These are phyloP conservation scores for Coleophoma cylindrospora DNA, from an alignment of 2,329 filamentous ascomycete species.

Conservation along the genomic window DNA sequence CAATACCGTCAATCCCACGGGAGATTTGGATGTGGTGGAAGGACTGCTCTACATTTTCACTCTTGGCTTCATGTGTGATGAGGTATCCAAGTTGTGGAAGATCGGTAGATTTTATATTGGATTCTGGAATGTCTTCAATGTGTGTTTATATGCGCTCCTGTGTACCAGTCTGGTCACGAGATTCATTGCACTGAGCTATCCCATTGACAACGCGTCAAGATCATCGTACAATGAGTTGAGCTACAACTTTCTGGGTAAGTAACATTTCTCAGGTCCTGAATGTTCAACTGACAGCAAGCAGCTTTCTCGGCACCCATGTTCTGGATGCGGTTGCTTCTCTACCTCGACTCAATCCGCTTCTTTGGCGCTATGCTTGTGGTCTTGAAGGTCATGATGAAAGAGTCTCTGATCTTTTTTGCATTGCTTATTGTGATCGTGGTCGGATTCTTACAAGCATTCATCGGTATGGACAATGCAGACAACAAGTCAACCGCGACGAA, in stretches of 20 bases:
- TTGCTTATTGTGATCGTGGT: slow-evolving; percentile 78
- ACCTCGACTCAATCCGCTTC: slow-evolving; percentile 89
- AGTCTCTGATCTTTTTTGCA: slow-evolving; percentile 94
- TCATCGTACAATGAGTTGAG: slow-evolving; percentile 69
- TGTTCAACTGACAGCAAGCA: slow-evolving; percentile 9
- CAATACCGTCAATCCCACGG: slow-evolving; percentile 84
- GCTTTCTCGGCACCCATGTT: slow-evolving; percentile 95
- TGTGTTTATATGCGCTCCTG: slow-evolving; percentile 73
- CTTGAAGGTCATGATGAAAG: slow-evolving; percentile 90
- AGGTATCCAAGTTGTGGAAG: slow-evolving; percentile 86
- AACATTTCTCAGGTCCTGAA: neutral
- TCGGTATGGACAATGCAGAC: slow-evolving; percentile 83
- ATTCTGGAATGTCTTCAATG: slow-evolving; percentile 98
- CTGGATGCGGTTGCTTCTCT: slow-evolving; percentile 87
- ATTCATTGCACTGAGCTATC: slow-evolving; percentile 69
- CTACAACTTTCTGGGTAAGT: slow-evolving; percentile 73
- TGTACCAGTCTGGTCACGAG: slow-evolving; percentile 74
- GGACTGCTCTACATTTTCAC: slow-evolving; percentile 87
- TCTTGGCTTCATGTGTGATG: slow-evolving; percentile 83
- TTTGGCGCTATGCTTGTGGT: slow-evolving; percentile 98
- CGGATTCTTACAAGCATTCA: slow-evolving; percentile 89
- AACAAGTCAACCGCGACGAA: slow-evolving; percentile 60
- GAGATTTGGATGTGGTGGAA: slow-evolving; percentile 81
- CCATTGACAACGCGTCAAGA: slow-evolving; percentile 41
- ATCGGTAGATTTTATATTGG: slow-evolving; percentile 85